Base-by-base conservation (phyloP, 164 flowering plant species). In the Umbellularia californica region DNA sequence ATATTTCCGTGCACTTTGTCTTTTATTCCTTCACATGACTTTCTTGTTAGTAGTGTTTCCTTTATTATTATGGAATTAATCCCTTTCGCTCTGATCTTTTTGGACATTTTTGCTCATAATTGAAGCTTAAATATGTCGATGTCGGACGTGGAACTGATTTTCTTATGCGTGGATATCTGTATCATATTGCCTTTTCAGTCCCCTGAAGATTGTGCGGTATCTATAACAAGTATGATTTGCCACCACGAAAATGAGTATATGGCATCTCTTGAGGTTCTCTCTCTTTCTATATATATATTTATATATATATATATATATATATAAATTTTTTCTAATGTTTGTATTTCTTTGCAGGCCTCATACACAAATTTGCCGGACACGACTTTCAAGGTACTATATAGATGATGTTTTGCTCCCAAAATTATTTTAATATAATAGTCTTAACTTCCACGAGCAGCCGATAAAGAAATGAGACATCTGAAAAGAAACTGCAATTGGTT, bases 181-280 rank as follows among this genome's bases (percentile, higher is more conserved):
- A 66, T 28, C 22, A 17, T 12, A 51, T 69, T 76, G 30, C 33
- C 67, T 58, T 81, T 83, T 72, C 92, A 95, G 98, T 82, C 91
- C 20, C 89, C 97, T 50, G 98, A 95, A 70, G 97, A 93, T 75
- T 86, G 79, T 80, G 98, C 94, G 33, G 3, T 83, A 75, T 73
- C 96, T 30, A 72, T 93, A 70, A 74, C 90, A 55, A 87, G 78
- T 83, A 91, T 92, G n/a, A 88, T 95, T 79, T 92, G 94, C 68
- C 94, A 90, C 70, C 99, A 91, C 76, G 99, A 95, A 72, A 83
- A 97, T 65, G 97, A 95, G 84, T 95, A 95, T 80, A 77, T 95
- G 73, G 77, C 88, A 73, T 87, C 98, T 79, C 91, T 95, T 74
- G 90, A 92, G 99, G 99, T 90, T 67, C 5, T 55, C 2, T 55